Evolutionary conservation across 2,329 filamentous ascomycete genomes (phyloP).

Genomic region (Fusarium heterosporum): DNA sequence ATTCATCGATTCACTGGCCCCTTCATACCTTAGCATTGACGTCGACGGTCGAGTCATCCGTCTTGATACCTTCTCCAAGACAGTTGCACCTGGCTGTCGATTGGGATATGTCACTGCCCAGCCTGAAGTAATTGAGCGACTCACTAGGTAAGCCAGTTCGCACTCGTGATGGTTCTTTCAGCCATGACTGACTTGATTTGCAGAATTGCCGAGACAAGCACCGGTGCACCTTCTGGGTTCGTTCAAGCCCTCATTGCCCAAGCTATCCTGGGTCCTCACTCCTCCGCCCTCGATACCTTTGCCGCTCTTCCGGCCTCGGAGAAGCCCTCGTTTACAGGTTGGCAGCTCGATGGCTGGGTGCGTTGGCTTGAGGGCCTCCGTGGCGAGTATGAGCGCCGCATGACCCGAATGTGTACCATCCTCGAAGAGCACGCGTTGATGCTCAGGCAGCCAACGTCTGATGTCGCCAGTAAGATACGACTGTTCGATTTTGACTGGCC

Average conservation of each 20-base stretch:
- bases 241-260: constrained; percentile 86
- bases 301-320: constrained; percentile 61
- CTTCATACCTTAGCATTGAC: constrained; percentile 85
- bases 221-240: constrained; percentile 89
- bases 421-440: constrained; percentile 76
- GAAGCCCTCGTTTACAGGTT: constrained; percentile 65
- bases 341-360: constrained; percentile 88
- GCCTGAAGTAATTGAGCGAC: constrained; percentile 79
- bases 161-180: not conserved
- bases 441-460: constrained; percentile 70
- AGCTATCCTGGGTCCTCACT: constrained; percentile 77
- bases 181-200: constrained; percentile 12
- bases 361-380: constrained; percentile 89
- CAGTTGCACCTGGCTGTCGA: constrained; percentile 87
- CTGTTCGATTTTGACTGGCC: constrained; percentile 85
- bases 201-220: constrained; percentile 80
- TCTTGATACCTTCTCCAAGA: constrained; percentile 95
- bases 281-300: constrained; percentile 57
- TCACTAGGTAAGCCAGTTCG: constrained; percentile 55
- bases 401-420: constrained; percentile 80
- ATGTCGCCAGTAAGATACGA: constrained; percentile 76
- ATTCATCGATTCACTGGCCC: constrained; percentile 85
- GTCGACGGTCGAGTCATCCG: constrained; percentile 88
- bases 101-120: constrained; percentile 92
- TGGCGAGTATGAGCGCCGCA: constrained; percentile 85